Evolutionary conservation across 352 stramenopile genomes (phyloP).

Genomic region (Globisporangium lucens): DNA sequence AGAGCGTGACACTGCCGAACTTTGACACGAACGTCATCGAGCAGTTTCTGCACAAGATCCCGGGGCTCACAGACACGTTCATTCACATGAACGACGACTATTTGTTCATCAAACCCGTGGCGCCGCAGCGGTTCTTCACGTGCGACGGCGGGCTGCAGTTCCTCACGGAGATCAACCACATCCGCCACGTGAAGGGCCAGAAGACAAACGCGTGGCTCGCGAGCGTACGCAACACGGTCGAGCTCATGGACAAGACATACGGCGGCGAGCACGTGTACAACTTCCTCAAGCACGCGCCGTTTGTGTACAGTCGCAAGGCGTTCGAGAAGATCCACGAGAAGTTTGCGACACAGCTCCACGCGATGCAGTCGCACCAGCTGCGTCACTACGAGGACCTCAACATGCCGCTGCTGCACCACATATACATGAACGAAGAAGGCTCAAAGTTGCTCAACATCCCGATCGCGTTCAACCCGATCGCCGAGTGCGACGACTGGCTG

Average conservation of each 20-base stretch:
- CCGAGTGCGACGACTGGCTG: conserved; percentile 79
- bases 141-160: conserved; percentile 73
- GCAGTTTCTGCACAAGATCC: conserved; percentile 86
- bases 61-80: conserved; percentile 82
- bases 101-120: conserved; percentile 80
- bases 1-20: conserved; percentile 52
- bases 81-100: conserved; percentile 91
- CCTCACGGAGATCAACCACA: conserved; percentile 83
- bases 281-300: conserved; percentile 84
- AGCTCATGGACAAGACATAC: conserved; percentile 67
- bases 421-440: conserved; percentile 85
- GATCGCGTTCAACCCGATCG: conserved; percentile 63
- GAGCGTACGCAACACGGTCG: conserved; percentile 74
- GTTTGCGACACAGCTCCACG: conserved; percentile 50
- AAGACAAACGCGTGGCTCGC: conserved; percentile 73
- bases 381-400: conserved; percentile 73
- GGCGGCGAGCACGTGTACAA: conserved; percentile 84
- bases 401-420: conserved; percentile 60
- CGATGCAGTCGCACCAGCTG: conserved; percentile 58
- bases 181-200: conserved; percentile 60
- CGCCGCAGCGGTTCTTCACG: conserved; percentile 82
- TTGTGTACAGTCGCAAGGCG: conserved; percentile 68
- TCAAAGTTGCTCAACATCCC: conserved; percentile 51
- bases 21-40: conserved; percentile 87
- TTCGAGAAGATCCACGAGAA: conserved; percentile 79